Evolutionary conservation across 208 protist genomes (phyloP).

Genomic region (Trypanosoma avium): DNA sequence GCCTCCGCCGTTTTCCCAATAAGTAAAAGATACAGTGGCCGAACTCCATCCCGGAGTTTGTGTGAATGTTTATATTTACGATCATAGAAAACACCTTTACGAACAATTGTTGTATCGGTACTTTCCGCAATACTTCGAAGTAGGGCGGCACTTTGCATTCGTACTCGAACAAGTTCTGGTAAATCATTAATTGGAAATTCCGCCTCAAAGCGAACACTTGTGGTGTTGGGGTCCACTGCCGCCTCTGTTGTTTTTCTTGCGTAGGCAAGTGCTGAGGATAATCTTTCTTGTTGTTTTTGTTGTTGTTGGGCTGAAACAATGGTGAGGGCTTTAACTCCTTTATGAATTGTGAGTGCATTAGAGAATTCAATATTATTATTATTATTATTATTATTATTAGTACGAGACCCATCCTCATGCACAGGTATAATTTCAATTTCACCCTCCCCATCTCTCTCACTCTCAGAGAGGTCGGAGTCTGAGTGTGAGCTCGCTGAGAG

Average conservation of each 20-base stretch:
- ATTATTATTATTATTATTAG: too few relatives aligned
- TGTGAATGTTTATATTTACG: slow-evolving; percentile 69
- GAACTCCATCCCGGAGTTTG: slow-evolving; percentile 72
- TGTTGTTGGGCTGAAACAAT: slow-evolving; percentile 29
- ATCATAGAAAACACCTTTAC: slow-evolving; percentile 88
- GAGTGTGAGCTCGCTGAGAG: slow-evolving; percentile 49
- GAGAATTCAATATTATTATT: slow-evolving; percentile 21
- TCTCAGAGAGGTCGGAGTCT: slow-evolving; percentile 26
- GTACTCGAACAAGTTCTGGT: slow-evolving; percentile 54
- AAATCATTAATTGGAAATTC: slow-evolving; percentile 87
- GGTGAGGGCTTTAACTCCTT: slow-evolving; percentile 7
- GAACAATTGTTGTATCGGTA: slow-evolving; percentile 70
- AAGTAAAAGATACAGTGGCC: slow-evolving; percentile 77
- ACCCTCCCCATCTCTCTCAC: slow-evolving; percentile 42
- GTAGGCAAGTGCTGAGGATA: slow-evolving; percentile 68
- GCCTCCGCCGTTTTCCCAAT: slow-evolving; percentile 67
- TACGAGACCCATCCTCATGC: slow-evolving; percentile 18
- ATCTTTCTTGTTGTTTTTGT: slow-evolving; percentile 51
- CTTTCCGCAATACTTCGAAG: slow-evolving; percentile 62
- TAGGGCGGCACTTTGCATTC: slow-evolving; percentile 59
- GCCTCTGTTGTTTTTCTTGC: slow-evolving; percentile 76
- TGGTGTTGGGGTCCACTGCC: slow-evolving; percentile 28
- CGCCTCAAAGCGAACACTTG: slow-evolving; percentile 67
- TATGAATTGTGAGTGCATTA: slow-evolving; percentile 11
- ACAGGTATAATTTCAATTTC: slow-evolving; percentile 28